Percentiles rank a stretch among this genome's conserved stretches.
phyloP scores from a whole-genome alignment of 805 yeast genomes.

The Kazachstania kunashirensis region DNA sequence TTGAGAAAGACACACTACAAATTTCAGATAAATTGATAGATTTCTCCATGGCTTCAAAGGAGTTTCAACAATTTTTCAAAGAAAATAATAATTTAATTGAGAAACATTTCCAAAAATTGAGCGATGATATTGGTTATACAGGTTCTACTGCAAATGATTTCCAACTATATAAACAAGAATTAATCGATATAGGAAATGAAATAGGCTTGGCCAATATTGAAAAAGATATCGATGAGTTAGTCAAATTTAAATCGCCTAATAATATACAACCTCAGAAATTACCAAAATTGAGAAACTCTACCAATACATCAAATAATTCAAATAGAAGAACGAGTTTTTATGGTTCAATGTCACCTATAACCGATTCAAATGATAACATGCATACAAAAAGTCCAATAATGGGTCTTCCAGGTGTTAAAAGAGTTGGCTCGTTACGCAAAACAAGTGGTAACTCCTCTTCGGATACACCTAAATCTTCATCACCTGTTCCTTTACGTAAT shows the following conservation, averaged over 20 bases:
- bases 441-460: not conserved
- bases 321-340: constrained; percentile 8
- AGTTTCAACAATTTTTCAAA: not conserved
- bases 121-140: no score
- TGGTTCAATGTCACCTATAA: constrained; percentile 3
- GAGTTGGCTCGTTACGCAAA: constrained; percentile 9
- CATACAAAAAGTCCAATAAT: not conserved
- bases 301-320: not conserved
- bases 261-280: not conserved
- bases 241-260: no score
- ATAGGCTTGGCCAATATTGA: not conserved
- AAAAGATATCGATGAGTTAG: not conserved
- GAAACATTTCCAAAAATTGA: not conserved
- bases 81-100: not conserved
- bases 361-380: not conserved
- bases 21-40: constrained; percentile 1
- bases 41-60: not conserved
- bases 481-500: no score
- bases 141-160: not conserved
- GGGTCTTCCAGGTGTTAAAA: constrained; percentile 13
- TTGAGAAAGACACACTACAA: constrained; percentile 1
- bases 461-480: no score
- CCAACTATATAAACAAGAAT: not conserved
- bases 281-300: constrained; percentile 1
- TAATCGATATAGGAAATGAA: not conserved